Conservation (phyloP, 805 yeast genomes). For the Metschnikowia kunwiensis region DNA sequence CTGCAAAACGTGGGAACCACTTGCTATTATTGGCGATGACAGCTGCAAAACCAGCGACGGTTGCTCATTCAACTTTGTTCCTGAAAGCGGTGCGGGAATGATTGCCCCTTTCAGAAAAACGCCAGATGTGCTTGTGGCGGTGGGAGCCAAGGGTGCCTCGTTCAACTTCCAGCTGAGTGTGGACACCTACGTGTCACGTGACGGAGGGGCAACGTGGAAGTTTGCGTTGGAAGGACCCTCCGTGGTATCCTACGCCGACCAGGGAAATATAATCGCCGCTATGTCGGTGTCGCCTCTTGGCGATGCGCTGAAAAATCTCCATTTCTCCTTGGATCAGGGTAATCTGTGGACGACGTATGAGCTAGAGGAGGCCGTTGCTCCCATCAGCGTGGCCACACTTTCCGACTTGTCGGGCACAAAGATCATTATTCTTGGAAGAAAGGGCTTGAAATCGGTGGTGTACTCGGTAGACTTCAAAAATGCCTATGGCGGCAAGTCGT, state of each 20-base stretch:
- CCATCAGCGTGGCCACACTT: conserved; percentile 42
- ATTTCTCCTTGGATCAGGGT: conserved; percentile 73
- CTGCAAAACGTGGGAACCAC: conserved; percentile 52
- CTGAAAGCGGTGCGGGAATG: background rate
- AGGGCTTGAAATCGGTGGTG: conserved; percentile 19
- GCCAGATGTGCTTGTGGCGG: conserved; percentile 44
- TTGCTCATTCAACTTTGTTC: conserved; percentile 46
- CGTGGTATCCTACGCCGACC: conserved; percentile 65
- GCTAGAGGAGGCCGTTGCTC: conserved; percentile 58
- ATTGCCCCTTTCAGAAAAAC: conserved; percentile 31
- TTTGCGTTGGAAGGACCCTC: conserved; percentile 51
- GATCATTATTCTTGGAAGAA: conserved; percentile 50
- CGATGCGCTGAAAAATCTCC: conserved; percentile 15
- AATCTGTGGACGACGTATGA: conserved; percentile 53
- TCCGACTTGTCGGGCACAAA: conserved; percentile 43
- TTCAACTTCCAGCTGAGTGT: conserved; percentile 17
- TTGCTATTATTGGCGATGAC: conserved; percentile 45
- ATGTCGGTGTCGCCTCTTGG: conserved; percentile 39
- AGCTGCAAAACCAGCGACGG: conserved; percentile 42
- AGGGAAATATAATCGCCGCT: conserved; percentile 69
- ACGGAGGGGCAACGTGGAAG: conserved; percentile 77
- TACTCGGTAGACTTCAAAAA: conserved; percentile 53
- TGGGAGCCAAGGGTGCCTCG: conserved; percentile 31
- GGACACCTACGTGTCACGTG: conserved; percentile 62
- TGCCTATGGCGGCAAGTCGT: conserved; percentile 49